Evolutionary conservation across 352 stramenopile species (phyloP), one percentile per base, ranked within the genome.

Genomic region (Globisporangium alternatum): DNA sequence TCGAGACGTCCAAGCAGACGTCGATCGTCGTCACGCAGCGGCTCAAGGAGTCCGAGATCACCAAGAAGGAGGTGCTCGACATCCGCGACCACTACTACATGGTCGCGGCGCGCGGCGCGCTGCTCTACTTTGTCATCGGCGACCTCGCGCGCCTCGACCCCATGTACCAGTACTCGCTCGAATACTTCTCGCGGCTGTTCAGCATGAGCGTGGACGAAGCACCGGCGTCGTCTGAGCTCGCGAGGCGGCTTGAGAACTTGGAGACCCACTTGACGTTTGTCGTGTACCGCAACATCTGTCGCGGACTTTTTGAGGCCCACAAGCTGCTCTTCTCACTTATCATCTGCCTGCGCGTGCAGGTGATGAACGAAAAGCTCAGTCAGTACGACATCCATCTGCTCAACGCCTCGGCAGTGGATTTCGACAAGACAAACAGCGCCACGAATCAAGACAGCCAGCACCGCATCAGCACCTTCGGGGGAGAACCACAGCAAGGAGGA

Each of bases 111-210:
- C 80, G 75, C 17, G 86, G 81, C 1, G 81, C 82, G 15, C 60
- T 92, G 57, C 75, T 94, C 12, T 94, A 89, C 56, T 94, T 93
- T 58, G 71, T 78, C 0, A 77, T 94, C 15, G 70, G 71, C 19
- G 82, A 93, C 21, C 65, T 93, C 35, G 66, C 69, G 12, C 62
- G 68, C 0, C 53, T 94, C 7, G 86, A 93, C 33, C 69, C 81
- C 0, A 94, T 91, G 84, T 93, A 94, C 33, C 84, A 94, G 57
- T 91, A 88, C 37, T 93, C 84, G 5, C 73, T 94, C 28, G 77
- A 88, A 39, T 91, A 89, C 63, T 92, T 92, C 39, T 70, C 68
- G 37, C 72, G 73, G 12, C 64, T 93, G 7, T 93, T 94, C 37
- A 87, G 76, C 35, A 52, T 69, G 33, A 93, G 82, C 30, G 54